These are phyloP conservation scores for Phoma sp. DNA, from an alignment of 2,329 filamentous ascomycete species.

Conservation along the genomic window DNA sequence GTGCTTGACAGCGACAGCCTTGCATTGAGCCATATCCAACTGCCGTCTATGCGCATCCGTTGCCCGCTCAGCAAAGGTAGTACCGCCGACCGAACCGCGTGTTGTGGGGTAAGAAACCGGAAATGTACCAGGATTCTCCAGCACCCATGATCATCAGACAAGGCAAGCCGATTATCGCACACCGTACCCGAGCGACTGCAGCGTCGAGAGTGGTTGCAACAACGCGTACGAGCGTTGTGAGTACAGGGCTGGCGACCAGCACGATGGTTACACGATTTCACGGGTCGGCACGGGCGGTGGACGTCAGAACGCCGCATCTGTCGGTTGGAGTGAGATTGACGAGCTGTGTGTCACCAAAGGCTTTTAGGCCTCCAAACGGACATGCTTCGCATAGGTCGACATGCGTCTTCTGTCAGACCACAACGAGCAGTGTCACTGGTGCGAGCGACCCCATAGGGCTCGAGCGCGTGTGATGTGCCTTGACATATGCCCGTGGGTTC, in stretches of 20 bases:
- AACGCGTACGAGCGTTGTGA: neutral
- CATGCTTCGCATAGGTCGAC: slow-evolving; percentile 34
- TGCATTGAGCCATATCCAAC: slow-evolving; percentile 10
- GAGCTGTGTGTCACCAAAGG: slow-evolving; percentile 37
- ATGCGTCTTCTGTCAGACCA: slow-evolving; percentile 27
- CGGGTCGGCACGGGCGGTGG: slow-evolving; percentile 45
- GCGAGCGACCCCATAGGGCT: slow-evolving; percentile 16
- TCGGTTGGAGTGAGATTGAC: slow-evolving; percentile 42
- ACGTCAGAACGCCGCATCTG: slow-evolving; percentile 29
- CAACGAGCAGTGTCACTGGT: slow-evolving; percentile 11
- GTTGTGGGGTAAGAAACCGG: slow-evolving; percentile 33
- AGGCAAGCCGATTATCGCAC: slow-evolving; percentile 30
- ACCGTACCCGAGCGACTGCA: slow-evolving; percentile 20
- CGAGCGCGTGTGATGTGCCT: slow-evolving; percentile 26
- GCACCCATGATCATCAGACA: slow-evolving; percentile 22
- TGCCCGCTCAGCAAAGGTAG: slow-evolving; percentile 5
- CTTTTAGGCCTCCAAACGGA: slow-evolving; percentile 20
- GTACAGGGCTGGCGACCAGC: slow-evolving; percentile 16
- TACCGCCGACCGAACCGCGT: slow-evolving; percentile 25
- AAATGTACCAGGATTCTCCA: neutral
- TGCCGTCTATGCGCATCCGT: neutral
- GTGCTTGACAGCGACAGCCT: slow-evolving; percentile 21
- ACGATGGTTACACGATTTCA: slow-evolving; percentile 31
- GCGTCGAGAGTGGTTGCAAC: slow-evolving; percentile 18
- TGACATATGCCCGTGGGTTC: slow-evolving; percentile 30